Conservation (phyloP, 805 yeast species). For the Groenewaldozyma tartarivorans region DNA sequence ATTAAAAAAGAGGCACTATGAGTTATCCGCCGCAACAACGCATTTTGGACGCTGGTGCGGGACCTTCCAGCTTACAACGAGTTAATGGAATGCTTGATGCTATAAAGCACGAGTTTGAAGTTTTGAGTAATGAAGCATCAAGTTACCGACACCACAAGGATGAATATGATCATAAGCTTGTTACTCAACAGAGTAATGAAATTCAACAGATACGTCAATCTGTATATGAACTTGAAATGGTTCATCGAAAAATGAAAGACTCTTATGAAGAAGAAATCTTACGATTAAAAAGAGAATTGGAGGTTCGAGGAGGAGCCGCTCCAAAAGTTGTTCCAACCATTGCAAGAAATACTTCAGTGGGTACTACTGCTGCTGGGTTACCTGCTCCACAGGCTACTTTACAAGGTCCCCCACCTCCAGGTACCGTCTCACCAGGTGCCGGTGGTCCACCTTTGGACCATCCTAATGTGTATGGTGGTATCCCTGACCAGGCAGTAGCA, state of each 20-base stretch:
- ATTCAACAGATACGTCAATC: conserved; percentile 91
- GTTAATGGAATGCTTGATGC: conserved; percentile 82
- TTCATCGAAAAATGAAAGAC: conserved; percentile 91
- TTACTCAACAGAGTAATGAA: conserved; percentile 85
- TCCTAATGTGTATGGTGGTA: no score
- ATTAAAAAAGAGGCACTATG: conserved; percentile 7
- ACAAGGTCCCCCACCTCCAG: no score
- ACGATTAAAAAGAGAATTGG: conserved; percentile 77
- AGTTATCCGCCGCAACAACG: conserved; percentile 21
- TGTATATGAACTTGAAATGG: conserved; percentile 86
- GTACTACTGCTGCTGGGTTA: conserved; percentile 2
- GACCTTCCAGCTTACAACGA: conserved; percentile 22
- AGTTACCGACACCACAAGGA: conserved; percentile 82
- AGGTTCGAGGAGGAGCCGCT: conserved; percentile 69
- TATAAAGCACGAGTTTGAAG: conserved; percentile 82
- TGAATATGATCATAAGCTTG: conserved; percentile 73
- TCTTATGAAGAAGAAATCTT: conserved; percentile 90
- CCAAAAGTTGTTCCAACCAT: no score
- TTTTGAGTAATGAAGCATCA: conserved; percentile 75
- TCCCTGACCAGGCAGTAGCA: no score
- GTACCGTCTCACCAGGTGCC: no score
- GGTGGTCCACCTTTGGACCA: no score
- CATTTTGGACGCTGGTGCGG: conserved; percentile 19
- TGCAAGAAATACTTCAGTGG: conserved; percentile 10
- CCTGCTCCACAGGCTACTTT: conserved; percentile 4